Evolutionary conservation across 768 basidiomycete species (phyloP), one percentile per base, ranked within the genome.

Genomic region (Dentipellis sp.): DNA sequence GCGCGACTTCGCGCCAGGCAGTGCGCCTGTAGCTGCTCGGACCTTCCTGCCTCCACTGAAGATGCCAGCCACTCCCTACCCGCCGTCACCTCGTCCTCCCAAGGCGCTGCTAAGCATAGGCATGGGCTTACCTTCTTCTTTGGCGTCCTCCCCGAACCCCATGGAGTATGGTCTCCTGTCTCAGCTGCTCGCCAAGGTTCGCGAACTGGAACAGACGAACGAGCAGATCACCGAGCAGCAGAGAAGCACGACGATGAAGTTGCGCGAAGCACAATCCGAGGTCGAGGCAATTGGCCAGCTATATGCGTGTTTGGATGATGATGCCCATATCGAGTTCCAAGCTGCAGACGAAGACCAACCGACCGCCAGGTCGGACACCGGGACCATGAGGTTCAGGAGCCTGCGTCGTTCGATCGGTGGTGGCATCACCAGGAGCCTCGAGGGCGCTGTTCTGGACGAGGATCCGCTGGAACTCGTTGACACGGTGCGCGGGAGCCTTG

Each of bases 191-290:
- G 65, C 71, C 14, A 92, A 92, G 70, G 86, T 92, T 52, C 74
- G 77, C 49, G 89, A 92, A 65, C 75, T 92, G 1, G 88, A 92
- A 63, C 77, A 82, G 39, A 79, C 86, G 2, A 92, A 92, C 61
- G 59, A 71, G 7, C 78, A 79, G 55, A 89, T 92, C 42, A 72
- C 80, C 19, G 71, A 76, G 55, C 81, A 86, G 59, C 89, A 91
- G 65, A 68, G 67, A 1, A 77, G 79, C 61, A 89, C 88, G 0
- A 69, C 76, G 5, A 72, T 72, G 39, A 81, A 83, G 57, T 72
- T 91, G 23, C 77, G 78, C n/a, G 78, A 78, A 4, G 86, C 88
- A 10, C 86, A 88, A 61, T 76, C 79, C 56, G 87, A 91, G 62
- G 83, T 84, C 2, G 79, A 86, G 49, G 79, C 78, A 54, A 88